Conservation (phyloP, 202 grass and related monocot species). For the Zoysia matrella region DNA sequence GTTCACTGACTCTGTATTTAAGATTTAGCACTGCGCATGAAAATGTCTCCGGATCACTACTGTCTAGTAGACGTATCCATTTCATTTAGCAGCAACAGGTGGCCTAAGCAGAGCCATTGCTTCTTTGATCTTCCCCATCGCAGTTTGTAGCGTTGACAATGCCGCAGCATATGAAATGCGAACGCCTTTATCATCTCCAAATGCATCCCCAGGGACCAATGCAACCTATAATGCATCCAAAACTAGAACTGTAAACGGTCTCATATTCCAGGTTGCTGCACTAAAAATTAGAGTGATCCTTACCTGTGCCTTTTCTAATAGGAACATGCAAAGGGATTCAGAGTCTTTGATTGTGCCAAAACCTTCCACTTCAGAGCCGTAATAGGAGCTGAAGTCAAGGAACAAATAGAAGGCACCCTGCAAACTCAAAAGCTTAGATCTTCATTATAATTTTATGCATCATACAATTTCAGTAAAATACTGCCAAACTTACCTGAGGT, state of each 20-base stretch:
- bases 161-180: slow-evolving; percentile 88
- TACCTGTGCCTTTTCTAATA: slow-evolving; percentile 86
- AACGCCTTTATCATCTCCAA: slow-evolving; percentile 85
- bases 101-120: slow-evolving; percentile 64
- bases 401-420: slow-evolving; percentile 98
- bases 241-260: slow-evolving; percentile 12
- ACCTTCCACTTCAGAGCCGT: slow-evolving; percentile 80
- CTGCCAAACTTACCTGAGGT: slow-evolving; percentile 60
- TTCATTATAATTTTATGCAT: neutral
- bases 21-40: neutral
- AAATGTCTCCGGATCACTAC: neutral
- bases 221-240: slow-evolving; percentile 63
- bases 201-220: slow-evolving; percentile 86
- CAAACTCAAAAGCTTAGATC: slow-evolving; percentile 40
- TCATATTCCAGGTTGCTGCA: neutral
- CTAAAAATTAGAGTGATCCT: slow-evolving; percentile 19
- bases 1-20: neutral
- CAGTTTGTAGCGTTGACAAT: slow-evolving; percentile 72
- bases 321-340: slow-evolving; percentile 79
- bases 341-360: slow-evolving; percentile 76
- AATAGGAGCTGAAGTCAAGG: slow-evolving; percentile 90
- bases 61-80: neutral
- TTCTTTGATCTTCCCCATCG: slow-evolving; percentile 79
- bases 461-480: neutral
- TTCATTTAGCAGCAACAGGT: slow-evolving; percentile 59